phyloP scores from a whole-genome alignment of 2,329 filamentous ascomycete genomes.

The Coniochaeta hoffmannii region DNA sequence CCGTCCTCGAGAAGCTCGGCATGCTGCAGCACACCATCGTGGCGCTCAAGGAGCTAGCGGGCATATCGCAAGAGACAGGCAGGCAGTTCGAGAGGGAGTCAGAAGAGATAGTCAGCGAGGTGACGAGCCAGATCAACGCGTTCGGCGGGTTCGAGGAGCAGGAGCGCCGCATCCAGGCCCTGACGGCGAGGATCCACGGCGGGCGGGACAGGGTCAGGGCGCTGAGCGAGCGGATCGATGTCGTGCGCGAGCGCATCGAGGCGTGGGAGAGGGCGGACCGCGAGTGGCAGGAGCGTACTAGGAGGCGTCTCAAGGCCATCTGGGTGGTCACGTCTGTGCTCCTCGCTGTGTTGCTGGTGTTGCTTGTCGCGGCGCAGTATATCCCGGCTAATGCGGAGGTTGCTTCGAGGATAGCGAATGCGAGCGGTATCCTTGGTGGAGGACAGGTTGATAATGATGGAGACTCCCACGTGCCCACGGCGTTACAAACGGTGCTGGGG shows the following conservation, averaged over 20 bases:
- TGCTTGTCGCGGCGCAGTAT: slow-evolving; percentile 31
- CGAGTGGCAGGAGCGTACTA: slow-evolving; percentile 62
- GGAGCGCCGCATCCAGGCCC: slow-evolving; percentile 50
- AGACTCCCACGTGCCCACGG: neutral
- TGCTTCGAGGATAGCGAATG: slow-evolving; percentile 9
- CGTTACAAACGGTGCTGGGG: neutral
- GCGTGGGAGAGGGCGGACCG: slow-evolving; percentile 59
- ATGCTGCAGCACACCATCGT: slow-evolving; percentile 56
- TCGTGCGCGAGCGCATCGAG: slow-evolving; percentile 57
- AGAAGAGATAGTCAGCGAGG: slow-evolving; percentile 50
- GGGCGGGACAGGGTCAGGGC: slow-evolving; percentile 52
- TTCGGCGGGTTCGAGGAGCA: slow-evolving; percentile 60
- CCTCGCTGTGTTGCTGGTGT: slow-evolving; percentile 38
- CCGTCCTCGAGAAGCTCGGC: slow-evolving; percentile 61
- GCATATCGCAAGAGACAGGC: slow-evolving; percentile 50
- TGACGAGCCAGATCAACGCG: slow-evolving; percentile 50
- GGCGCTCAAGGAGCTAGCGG: slow-evolving; percentile 60
- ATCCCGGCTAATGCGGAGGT: slow-evolving; percentile 10
- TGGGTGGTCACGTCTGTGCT: slow-evolving; percentile 52
- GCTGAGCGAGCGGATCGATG: slow-evolving; percentile 56
- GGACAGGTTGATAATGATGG: neutral
- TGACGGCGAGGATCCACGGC: slow-evolving; percentile 54
- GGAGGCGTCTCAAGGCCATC: slow-evolving; percentile 51
- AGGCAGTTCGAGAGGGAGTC: slow-evolving; percentile 53
- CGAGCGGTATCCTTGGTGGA: slow-evolving; percentile 3